These are phyloP conservation scores for Sesbania bispinosa DNA, from an alignment of 306 rosid genomes.

Conservation along the genomic window DNA sequence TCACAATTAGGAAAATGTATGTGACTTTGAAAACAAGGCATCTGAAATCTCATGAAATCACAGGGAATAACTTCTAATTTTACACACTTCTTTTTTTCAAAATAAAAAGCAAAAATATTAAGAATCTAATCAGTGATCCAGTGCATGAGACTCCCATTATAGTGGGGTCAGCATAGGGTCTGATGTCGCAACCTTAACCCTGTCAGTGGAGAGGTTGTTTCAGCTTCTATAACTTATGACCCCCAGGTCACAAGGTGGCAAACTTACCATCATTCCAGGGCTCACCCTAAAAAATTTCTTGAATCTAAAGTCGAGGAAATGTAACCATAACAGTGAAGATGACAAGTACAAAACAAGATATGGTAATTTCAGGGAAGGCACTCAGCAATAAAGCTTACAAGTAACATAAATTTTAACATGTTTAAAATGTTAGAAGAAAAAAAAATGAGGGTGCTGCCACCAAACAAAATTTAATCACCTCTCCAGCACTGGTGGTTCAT, in stretches of 20 bases:
- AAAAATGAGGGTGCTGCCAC: background rate
- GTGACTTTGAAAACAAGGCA: background rate
- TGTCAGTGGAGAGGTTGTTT: background rate
- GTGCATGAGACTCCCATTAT: background rate
- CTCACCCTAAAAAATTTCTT: background rate
- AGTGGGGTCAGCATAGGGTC: background rate
- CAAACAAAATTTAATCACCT: slow-evolving; percentile 55
- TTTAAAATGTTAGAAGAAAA: slow-evolving; percentile 13
- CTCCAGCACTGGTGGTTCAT: slow-evolving; percentile 87
- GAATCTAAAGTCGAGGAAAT: slow-evolving; percentile 10
- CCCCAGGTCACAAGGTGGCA: slow-evolving; percentile 7
- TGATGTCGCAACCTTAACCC: slow-evolving; percentile 1
- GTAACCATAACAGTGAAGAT: slow-evolving; percentile 14
- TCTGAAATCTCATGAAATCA: slow-evolving; percentile 1
- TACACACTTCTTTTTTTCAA: background rate
- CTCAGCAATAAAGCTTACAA: background rate
- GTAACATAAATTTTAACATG: background rate
- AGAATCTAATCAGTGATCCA: background rate
- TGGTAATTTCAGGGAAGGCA: slow-evolving; percentile 2
- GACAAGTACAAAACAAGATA: slow-evolving; percentile 4
- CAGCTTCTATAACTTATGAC: background rate
- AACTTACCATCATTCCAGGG: background rate
- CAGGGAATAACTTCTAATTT: background rate
- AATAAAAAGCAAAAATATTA: background rate
- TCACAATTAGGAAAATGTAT: background rate